Percentiles rank a stretch among this genome's conserved stretches.
Evolutionary conservation across 2,329 filamentous ascomycete genomes (phyloP).

Genomic region (Aureobasidium vineae): DNA sequence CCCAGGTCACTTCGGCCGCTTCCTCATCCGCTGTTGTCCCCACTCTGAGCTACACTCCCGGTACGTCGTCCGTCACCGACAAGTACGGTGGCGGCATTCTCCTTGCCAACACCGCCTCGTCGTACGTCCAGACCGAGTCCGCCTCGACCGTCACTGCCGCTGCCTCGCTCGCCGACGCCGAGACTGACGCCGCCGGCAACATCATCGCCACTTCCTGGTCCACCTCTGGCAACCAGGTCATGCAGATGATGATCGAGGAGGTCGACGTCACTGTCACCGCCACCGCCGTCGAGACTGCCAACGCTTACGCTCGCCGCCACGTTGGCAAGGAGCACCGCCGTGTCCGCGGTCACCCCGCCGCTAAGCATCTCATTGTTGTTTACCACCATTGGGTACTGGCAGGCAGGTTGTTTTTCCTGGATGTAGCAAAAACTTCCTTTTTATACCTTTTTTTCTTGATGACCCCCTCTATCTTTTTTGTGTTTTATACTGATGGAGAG

Average conservation of each 20-base stretch:
- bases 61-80: slow-evolving; percentile 36
- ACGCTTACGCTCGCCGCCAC: slow-evolving; percentile 34
- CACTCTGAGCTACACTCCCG: slow-evolving; percentile 39
- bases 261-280: slow-evolving; percentile 45
- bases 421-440: slow-evolving; percentile 17
- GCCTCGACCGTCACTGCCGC: slow-evolving; percentile 31
- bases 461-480: neutral
- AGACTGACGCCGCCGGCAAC: slow-evolving; percentile 27
- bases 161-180: slow-evolving; percentile 32
- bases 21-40: slow-evolving; percentile 34
- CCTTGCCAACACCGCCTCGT: slow-evolving; percentile 30
- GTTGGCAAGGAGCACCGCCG: slow-evolving; percentile 33
- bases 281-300: slow-evolving; percentile 31
- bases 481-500: slow-evolving; percentile 13
- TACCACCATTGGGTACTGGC: slow-evolving; percentile 4
- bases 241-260: slow-evolving; percentile 48
- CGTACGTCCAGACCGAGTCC: slow-evolving; percentile 24
- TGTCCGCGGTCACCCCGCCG: slow-evolving; percentile 36
- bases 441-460: slow-evolving; percentile 16
- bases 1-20: slow-evolving; percentile 21
- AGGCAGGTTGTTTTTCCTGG: neutral
- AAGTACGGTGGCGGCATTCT: slow-evolving; percentile 40
- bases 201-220: slow-evolving; percentile 44
- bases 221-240: slow-evolving; percentile 45
- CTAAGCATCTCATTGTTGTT: slow-evolving; percentile 12